These are phyloP conservation scores for Lepidium sativum DNA, from an alignment of 345 rosid species.

Conservation along the genomic window DNA sequence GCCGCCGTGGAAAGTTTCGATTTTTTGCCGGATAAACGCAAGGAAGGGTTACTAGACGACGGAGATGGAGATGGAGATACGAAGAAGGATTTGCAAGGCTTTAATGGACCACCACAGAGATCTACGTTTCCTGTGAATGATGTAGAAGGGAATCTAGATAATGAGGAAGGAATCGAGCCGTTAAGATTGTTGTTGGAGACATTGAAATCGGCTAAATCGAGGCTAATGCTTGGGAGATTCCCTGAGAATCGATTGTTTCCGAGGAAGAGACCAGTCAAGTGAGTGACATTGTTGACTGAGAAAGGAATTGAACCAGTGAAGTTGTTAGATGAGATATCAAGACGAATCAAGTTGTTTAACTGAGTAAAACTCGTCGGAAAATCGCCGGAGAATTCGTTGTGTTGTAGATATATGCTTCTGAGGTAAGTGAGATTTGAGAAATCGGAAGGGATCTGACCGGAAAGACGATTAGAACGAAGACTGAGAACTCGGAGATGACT, in stretches of 20 bases:
- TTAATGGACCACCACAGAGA: constrained; percentile 81
- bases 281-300: constrained; percentile 60
- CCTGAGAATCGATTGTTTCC: constrained; percentile 65
- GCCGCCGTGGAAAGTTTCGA: constrained; percentile 60
- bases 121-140: constrained; percentile 64
- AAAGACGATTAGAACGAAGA: constrained; percentile 75
- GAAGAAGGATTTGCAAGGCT: constrained; percentile 63
- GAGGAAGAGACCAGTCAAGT: constrained; percentile 55
- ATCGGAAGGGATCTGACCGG: constrained; percentile 78
- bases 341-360: constrained; percentile 50
- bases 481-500: constrained; percentile 74
- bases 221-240: constrained; percentile 45
- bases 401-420: constrained; percentile 69
- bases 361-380: constrained; percentile 55
- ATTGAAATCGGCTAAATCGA: constrained; percentile 37
- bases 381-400: constrained; percentile 47
- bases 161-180: constrained; percentile 63
- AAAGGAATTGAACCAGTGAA: constrained; percentile 69
- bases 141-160: constrained; percentile 37
- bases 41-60: constrained; percentile 10
- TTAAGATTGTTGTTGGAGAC: constrained; percentile 73
- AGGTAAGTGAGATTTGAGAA: constrained; percentile 64
- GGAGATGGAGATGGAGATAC: constrained; percentile 68
- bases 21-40: constrained; percentile 17
- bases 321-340: constrained; percentile 78